Base-by-base conservation (phyloP, 129 eudicot species). In the Arctium lappa region DNA sequence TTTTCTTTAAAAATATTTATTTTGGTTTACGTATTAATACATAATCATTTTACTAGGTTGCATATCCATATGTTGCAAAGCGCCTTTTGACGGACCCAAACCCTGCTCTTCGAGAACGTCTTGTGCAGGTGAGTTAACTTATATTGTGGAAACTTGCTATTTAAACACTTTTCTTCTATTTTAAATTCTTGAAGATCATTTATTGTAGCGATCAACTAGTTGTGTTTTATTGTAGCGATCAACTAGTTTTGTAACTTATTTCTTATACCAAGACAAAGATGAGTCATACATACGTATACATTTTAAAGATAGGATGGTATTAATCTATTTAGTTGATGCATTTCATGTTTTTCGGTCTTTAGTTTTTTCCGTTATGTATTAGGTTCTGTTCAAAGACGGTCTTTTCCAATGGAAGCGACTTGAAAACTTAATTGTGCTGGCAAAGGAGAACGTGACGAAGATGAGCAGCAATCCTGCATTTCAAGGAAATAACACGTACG, bases 21-120 rank as follows among this genome's bases (percentile, higher is more conserved):
- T 2, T 79, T 70, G 6, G 46, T 34, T 56, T 37, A 53, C 31
- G 38, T 80, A 74, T 53, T 84, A 50, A 86, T 70, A 15, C 50
- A n/a, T 27, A 36, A 34, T 31, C 62, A 73, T 39, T 31, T 18
- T 80, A 78, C 44, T 80, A 95, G 99, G 99, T 95, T 65, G 99
- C 99, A 65, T 95, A 95, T 88, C 99, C 99, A 56, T 95, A 95
- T 84, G 88, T 95, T 37, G 99, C 99, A 75, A 95, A 95, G 85
- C 99, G 99, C 70, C 97, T 95, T 60, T 91, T 95, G 80, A 95
- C 99, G 30, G 99, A 95, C 81, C 99, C 99, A 46, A 93, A 95
- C 79, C 99, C 99, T 44, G 97, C 99, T 81, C 91, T 95, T 84
- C 98, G 99, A 46, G 99, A 93, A 87, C 99, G 99, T 75, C 97